A percentile compares a stretch with the other conserved stretches of the same genome.
phyloP scores from a whole-genome alignment of 1,139 yeast species.

The Dujonia santamariae region DNA sequence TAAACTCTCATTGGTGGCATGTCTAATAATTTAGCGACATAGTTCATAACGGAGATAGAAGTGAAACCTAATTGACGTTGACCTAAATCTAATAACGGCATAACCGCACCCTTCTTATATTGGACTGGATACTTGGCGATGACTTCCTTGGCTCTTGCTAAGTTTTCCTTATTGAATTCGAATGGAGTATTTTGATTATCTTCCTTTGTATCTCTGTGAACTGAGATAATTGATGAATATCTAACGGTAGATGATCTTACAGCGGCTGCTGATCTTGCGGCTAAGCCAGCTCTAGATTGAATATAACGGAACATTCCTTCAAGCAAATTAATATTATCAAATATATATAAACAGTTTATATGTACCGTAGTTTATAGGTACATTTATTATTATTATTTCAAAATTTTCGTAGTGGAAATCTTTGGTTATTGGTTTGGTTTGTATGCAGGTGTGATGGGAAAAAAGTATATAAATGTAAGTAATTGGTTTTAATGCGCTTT shows the following conservation, averaged over 20 bases:
- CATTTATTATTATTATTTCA: no score
- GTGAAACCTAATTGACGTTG: conserved; percentile 89
- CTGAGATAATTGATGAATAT: conserved; percentile 49
- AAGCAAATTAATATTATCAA: no score
- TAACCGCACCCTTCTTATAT: conserved; percentile 83
- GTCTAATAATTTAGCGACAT: conserved; percentile 80
- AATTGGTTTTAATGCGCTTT: no score
- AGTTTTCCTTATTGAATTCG: conserved; percentile 70
- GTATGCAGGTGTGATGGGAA: no score
- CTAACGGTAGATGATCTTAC: conserved; percentile 15
- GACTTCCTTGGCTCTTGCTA: conserved; percentile 67
- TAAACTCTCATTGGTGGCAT: conserved; percentile 96
- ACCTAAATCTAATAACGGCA: conserved; percentile 85
- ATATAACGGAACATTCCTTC: conserved; percentile 6
- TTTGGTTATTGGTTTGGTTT: no score
- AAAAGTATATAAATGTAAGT: no score
- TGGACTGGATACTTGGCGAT: conserved; percentile 81
- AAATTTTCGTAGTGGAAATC: no score
- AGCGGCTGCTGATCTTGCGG: conserved; percentile 2
- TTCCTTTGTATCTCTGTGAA: conserved; percentile 69
- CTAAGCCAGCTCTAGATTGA: no score
- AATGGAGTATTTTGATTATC: conserved; percentile 72
- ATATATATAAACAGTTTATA: no score
- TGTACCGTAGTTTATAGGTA: no score
- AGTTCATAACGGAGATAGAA: conserved; percentile 88